phyloP scores from a whole-genome alignment of 2,329 filamentous ascomycete genomes.

The Kalmusia sp. region DNA sequence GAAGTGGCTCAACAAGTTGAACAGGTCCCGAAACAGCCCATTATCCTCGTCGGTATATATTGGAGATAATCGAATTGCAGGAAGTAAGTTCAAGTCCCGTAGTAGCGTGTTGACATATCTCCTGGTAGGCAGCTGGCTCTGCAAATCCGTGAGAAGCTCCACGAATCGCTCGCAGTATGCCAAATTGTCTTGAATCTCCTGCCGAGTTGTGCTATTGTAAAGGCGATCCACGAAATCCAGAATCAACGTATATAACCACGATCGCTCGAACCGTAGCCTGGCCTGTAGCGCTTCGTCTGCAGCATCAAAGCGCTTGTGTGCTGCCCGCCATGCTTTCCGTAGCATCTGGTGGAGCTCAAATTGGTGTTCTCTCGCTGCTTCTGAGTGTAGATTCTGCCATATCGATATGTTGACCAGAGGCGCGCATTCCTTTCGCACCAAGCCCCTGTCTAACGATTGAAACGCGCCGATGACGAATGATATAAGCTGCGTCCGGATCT shows the following conservation, averaged over 20 bases:
- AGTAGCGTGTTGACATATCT: conserved; percentile 91
- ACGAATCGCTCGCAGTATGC: conserved; percentile 91
- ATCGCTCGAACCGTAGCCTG: conserved; percentile 85
- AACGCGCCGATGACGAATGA: conserved; percentile 91
- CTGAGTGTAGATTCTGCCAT: conserved; percentile 90
- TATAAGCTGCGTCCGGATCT: conserved; percentile 77
- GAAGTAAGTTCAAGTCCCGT: conserved; percentile 82
- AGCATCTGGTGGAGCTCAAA: conserved; percentile 77
- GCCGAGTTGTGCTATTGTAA: conserved; percentile 56
- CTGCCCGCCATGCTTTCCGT: conserved; percentile 89
- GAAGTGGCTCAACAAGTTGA: conserved; percentile 83
- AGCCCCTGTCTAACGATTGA: conserved; percentile 86
- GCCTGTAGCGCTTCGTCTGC: conserved; percentile 82
- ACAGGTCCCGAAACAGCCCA: conserved; percentile 80
- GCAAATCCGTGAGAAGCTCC: conserved; percentile 87
- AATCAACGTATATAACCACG: conserved; percentile 88
- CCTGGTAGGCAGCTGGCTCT: conserved; percentile 91
- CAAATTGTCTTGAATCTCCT: conserved; percentile 65
- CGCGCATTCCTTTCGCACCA: conserved; percentile 95
- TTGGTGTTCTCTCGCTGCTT: conserved; percentile 73
- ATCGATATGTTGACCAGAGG: conserved; percentile 92
- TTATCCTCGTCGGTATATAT: conserved; percentile 78
- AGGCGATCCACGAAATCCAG: conserved; percentile 81
- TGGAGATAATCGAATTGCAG: conserved; percentile 79
- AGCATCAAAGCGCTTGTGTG: conserved; percentile 84